phyloP scores from a whole-genome alignment of 306 rosid species.

The Quercus cerris region DNA sequence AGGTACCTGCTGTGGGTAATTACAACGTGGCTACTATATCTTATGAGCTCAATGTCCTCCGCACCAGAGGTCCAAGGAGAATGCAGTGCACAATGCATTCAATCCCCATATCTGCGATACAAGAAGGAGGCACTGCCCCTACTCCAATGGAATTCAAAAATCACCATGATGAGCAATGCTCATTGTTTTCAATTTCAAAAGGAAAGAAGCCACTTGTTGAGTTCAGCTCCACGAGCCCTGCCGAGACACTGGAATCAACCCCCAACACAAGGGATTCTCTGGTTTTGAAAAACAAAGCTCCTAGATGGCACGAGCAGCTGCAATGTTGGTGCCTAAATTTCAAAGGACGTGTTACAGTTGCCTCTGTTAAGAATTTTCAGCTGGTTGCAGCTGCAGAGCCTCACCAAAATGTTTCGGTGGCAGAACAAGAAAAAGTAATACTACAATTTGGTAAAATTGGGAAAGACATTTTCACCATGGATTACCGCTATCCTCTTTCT shows the following conservation, averaged over 20 bases:
- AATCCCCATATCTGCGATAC: conserved; percentile 66
- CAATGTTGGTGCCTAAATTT: conserved; percentile 98
- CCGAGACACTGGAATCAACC: conserved; percentile 22
- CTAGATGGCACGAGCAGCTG: conserved; percentile 95
- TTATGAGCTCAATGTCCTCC: conserved; percentile 84
- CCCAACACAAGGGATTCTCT: conserved; percentile 40
- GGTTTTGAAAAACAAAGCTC: conserved; percentile 76
- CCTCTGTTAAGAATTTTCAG: conserved; percentile 95
- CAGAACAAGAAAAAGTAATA: conserved; percentile 82
- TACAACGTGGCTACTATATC: conserved; percentile 58
- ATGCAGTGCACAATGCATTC: conserved; percentile 79
- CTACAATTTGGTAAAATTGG: conserved; percentile 93
- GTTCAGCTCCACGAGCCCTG: conserved; percentile 27
- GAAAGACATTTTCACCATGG: conserved; percentile 96
- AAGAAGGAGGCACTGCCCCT: conserved; percentile 82
- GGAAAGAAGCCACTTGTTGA: conserved; percentile 45
- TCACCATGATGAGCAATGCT: conserved; percentile 24
- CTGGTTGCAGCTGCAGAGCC: conserved; percentile 81
- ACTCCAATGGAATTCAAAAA: conserved; percentile 62
- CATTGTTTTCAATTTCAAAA: conserved; percentile 27
- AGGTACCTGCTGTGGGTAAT: conserved; percentile 39
- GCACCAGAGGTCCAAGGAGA: conserved; percentile 95
- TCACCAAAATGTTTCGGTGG: conserved; percentile 48
- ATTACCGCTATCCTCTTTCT: conserved; percentile 88
- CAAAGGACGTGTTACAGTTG: conserved; percentile 92